Evolutionary conservation across 2,329 filamentous ascomycete species (phyloP).

Genomic region (Pseudogymnoascus sp.): DNA sequence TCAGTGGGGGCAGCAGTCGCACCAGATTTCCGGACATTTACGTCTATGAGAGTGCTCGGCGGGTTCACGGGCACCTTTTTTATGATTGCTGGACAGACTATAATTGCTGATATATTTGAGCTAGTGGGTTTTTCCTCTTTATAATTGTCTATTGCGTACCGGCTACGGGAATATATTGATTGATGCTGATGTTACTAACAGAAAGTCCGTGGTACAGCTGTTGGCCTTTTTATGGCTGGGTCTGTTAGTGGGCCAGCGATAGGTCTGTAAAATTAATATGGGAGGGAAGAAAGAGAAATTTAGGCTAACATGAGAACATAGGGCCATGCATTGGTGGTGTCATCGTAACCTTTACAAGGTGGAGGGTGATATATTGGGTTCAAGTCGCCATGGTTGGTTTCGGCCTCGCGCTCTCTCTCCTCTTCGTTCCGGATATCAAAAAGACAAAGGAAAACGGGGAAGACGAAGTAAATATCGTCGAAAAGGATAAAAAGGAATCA

Average conservation of each 20-base stretch:
- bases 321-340: slow-evolving; percentile 27
- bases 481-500: background rate
- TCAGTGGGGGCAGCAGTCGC: slow-evolving; percentile 13
- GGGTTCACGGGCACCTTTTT: slow-evolving; percentile 15
- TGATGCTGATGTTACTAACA: slow-evolving; percentile 12
- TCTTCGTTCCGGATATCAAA: slow-evolving; percentile 20
- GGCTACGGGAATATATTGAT: background rate
- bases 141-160: background rate
- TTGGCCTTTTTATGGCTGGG: slow-evolving; percentile 36
- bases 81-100: slow-evolving; percentile 15
- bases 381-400: slow-evolving; percentile 27
- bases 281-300: background rate
- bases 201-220: slow-evolving; percentile 34
- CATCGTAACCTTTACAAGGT: slow-evolving; percentile 25
- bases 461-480: background rate
- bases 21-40: slow-evolving; percentile 11
- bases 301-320: slow-evolving; percentile 1
- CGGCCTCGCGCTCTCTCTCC: slow-evolving; percentile 23
- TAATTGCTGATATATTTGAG: slow-evolving; percentile 15
- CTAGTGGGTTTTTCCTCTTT: slow-evolving; percentile 11
- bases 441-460: background rate
- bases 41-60: slow-evolving; percentile 11
- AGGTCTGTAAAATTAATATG: slow-evolving; percentile 18
- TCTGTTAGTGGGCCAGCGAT: slow-evolving; percentile 33
- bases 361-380: slow-evolving; percentile 28